Conservation (phyloP, 129 eudicot genomes). For the Chrysanthemum seticuspe region DNA sequence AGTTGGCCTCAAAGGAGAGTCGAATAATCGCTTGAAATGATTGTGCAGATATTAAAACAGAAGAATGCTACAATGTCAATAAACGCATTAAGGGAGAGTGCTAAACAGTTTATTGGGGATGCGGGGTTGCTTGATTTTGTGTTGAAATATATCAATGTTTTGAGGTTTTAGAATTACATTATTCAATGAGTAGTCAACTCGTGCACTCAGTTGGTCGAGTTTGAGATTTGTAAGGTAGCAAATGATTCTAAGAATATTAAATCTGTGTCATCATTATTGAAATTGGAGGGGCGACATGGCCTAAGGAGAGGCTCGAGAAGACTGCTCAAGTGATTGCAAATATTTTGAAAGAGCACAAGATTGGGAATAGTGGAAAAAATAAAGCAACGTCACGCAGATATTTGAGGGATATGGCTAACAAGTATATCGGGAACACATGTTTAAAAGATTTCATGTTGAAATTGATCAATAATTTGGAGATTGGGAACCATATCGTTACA, state of each 20-base stretch:
- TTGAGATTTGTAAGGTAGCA: constrained; percentile 42
- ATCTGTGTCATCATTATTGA: constrained; percentile 27
- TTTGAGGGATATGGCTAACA: constrained; percentile 52
- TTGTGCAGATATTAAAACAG: constrained; percentile 52
- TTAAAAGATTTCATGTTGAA: constrained; percentile 57
- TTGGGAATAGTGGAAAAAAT: constrained; percentile 24
- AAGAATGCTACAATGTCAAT: constrained; percentile 53
- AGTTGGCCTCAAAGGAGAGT: constrained; percentile 69
- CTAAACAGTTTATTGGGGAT: constrained; percentile 56
- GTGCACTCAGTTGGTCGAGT: constrained; percentile 42
- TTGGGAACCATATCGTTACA: constrained; percentile 40
- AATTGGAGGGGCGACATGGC: constrained; percentile 49
- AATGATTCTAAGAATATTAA: constrained; percentile 27
- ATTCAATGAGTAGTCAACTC: constrained; percentile 51
- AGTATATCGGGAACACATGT: constrained; percentile 45
- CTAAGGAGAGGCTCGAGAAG: constrained; percentile 45
- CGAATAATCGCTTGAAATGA: constrained; percentile 40
- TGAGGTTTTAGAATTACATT: constrained; percentile 43
- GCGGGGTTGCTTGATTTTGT: constrained; percentile 79
- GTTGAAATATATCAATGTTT: constrained; percentile 59
- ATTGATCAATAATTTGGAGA: constrained; percentile 35
- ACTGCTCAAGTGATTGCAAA: constrained; percentile 50
- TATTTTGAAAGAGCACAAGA: constrained; percentile 41
- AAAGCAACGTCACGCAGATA: constrained; percentile 51
- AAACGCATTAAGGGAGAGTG: constrained; percentile 57